phyloP scores from a whole-genome alignment of 1,284 basidiomycete genomes.

The Gomphus sp. region DNA sequence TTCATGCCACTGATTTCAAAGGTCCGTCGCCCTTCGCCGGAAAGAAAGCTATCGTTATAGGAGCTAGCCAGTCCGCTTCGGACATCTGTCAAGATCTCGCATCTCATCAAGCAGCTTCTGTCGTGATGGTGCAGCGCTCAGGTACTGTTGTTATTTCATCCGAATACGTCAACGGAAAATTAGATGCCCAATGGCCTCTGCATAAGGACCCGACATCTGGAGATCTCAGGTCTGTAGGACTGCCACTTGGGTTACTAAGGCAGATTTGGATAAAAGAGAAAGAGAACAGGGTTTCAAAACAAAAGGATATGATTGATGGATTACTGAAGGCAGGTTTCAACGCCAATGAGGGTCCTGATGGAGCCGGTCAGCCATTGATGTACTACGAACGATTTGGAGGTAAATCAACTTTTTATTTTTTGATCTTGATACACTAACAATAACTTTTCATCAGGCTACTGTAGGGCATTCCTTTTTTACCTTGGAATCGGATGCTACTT shows the following conservation, averaged over 20 bases:
- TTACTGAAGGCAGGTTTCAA: conserved; percentile 30
- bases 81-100: conserved; percentile 29
- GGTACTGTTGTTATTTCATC: conserved; percentile 28
- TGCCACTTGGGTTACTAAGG: conserved; percentile 30
- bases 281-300: conserved; percentile 19
- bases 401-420: conserved; percentile 9
- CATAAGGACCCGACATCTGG: conserved; percentile 31
- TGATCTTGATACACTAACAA: background rate
- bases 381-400: conserved; percentile 24
- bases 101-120: conserved; percentile 20
- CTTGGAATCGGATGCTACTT: background rate
- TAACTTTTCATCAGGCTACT: conserved; percentile 19
- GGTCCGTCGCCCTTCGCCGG: conserved; percentile 21
- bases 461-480: conserved; percentile 15
- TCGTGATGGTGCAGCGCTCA: conserved; percentile 33
- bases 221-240: conserved; percentile 35
- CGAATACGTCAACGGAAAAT: background rate
- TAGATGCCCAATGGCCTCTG: conserved; percentile 28
- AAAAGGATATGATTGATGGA: conserved; percentile 26
- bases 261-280: conserved; percentile 24
- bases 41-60: conserved; percentile 29
- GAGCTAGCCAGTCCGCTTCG: conserved; percentile 30
- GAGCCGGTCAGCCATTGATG: conserved; percentile 19
- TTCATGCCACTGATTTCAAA: conserved; percentile 24
- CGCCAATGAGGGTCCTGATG: conserved; percentile 23